Base-by-base conservation (phyloP, 2,329 filamentous ascomycete species). In the Exserohilum turcica region DNA sequence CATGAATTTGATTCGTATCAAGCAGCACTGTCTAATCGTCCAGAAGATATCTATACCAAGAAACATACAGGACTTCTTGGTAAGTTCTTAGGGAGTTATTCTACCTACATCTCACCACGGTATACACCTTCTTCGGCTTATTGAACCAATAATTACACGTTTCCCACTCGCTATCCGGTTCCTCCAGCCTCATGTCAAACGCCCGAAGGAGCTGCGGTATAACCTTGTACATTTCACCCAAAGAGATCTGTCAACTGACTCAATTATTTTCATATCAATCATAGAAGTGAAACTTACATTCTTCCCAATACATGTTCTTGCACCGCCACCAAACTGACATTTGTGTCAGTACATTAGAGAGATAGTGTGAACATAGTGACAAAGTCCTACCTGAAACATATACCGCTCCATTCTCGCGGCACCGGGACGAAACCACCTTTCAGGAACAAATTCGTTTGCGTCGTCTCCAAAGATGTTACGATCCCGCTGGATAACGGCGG, bases 401-500 rank as follows among this genome's bases (percentile, higher is more conserved):
- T 78, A 80, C 1, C 82, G 83, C 59, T 84, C 84, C 86, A 89
- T 89, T 56, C 81, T 77, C 56, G 78, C 78, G 36, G 84, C 79
- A 45, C 81, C 55, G 6, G 77, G 72, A 28, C 81, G 76, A 2
- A 81, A 65, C 80, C 88, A 90, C 38, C 89, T 71, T 71, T 91
- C 88, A 0, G 89, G 89, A 18, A 85, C 74, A 68, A 82, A 92
- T 0, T 67, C 74, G 40, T 90, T 84, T 0, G 84, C 83, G 56
- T 91, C 85, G 0, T 78, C 72, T 2, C 88, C 88, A 63, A 89
- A 92, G 21, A 91, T 78, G 43, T 85, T 82, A 6, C 79, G 78
- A 3, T 85, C 80, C 7, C 86, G 81, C 64, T 91, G 88, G 31
- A 92, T 78, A 12, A 91, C 83, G 86, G 87, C 91, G 0, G 88